phyloP scores from a whole-genome alignment of 1,139 yeast species.

The Debaryomycetaceae sp. region DNA sequence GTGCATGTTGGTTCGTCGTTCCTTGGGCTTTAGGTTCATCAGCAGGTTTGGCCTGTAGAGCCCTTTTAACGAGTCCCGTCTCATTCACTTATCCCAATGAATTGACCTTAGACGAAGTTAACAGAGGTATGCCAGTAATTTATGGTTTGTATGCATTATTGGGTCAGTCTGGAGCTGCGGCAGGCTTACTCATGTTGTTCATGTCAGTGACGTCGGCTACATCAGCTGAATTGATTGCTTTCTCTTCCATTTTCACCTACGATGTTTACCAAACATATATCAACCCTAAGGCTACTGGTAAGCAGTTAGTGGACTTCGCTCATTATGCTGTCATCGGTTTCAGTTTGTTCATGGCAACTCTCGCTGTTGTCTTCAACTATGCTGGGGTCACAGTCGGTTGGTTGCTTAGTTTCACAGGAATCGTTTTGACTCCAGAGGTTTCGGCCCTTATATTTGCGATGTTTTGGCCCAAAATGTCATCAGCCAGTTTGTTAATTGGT shows the following conservation, averaged over 20 bases:
- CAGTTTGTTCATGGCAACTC: conserved; percentile 21
- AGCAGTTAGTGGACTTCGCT: conserved; percentile 21
- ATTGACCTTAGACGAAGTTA: conserved; percentile 63
- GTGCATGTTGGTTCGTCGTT: conserved; percentile 31
- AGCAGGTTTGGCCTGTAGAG: conserved; percentile 3
- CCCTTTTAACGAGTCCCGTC: not conserved
- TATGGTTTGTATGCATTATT: conserved; percentile 16
- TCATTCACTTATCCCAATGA: conserved; percentile 57
- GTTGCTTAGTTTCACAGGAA: conserved; percentile 29
- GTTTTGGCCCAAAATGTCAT: conserved; percentile 50
- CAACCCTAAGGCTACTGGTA: conserved; percentile 28
- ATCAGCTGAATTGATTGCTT: conserved; percentile 34
- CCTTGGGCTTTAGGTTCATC: conserved; percentile 34
- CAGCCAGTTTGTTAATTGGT: conserved; percentile 36
- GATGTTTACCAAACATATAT: conserved; percentile 28
- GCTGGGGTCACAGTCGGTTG: conserved; percentile 24
- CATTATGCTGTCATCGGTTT: conserved; percentile 21
- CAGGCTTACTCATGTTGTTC: conserved; percentile 28
- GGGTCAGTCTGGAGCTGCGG: conserved; percentile 32
- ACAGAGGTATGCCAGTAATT: conserved; percentile 38
- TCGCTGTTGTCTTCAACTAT: conserved; percentile 24
- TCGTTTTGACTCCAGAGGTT: conserved; percentile 31
- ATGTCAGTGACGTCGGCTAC: conserved; percentile 35
- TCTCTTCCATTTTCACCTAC: conserved; percentile 31
- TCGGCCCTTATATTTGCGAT: conserved; percentile 28